Base-by-base conservation (phyloP, 768 basidiomycete species). In the Tricholoma saponaceum region DNA sequence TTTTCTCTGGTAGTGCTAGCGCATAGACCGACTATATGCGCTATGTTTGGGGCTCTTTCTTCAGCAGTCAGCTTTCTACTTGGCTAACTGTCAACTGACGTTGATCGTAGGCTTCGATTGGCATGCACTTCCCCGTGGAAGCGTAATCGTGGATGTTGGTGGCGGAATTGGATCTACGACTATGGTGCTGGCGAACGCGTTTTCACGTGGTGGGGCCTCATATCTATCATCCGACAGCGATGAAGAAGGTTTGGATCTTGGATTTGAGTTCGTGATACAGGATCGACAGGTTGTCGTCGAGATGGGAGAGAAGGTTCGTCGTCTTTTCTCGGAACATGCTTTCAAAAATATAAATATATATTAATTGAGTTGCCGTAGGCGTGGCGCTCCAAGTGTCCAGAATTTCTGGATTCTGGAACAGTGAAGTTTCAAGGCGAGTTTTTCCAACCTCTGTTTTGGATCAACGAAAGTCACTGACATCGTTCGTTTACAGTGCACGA, bases 71-170 rank as follows among this genome's bases (percentile, higher is more conserved):
- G 26, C 26, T 9, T 4, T 30, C 8, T 30, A 14, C 6, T 25
- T 25, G 7, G 5, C 4, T 44, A 22, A 47, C 16, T 23, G 6
- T 26, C 25, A 8, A 28, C 28, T 50, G 30, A 50, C 26, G 3
- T 28, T 30, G 8, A 18, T 50, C 26, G 28, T 30, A 88, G 87
- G 77, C 1, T 87, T 85, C 62, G 77, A 82, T 39, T 89, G 87
- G 82, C 63, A 71, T 16, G 66, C 76, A 5, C 74, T 89, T 26
- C 75, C 76, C 0, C 65, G 66, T n/a, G 79, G 77, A 12, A 75
- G 81, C 8, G 66, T 82, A 3, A 72, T 89, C 12, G 80, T 88
- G 4, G 87, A 89, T 56, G 85, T 89, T 2, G 87, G 87, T 1
- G 87, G 87, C 13, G 87, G 87, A 3, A 83, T 88, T 32, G 87